A percentile compares a stretch with the other conserved stretches of the same genome.
Evolutionary conservation across 1,284 basidiomycete genomes (phyloP).

Genomic region (Boletus mariae): DNA sequence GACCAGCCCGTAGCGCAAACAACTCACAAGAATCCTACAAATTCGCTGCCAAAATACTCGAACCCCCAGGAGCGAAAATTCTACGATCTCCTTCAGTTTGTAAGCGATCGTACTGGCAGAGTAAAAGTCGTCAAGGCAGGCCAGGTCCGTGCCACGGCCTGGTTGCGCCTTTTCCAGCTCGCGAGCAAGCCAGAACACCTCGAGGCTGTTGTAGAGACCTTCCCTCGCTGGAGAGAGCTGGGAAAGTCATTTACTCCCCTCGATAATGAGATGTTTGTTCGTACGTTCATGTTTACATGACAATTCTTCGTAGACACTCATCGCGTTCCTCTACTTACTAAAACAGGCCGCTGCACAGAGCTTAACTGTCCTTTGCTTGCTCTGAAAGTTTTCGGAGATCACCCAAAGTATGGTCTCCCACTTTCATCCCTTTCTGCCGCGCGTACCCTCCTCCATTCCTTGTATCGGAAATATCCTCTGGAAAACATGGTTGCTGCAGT

Average conservation of each 20-base stretch:
- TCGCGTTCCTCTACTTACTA: background rate
- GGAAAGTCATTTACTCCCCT: conserved; percentile 38
- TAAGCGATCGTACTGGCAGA: conserved; percentile 29
- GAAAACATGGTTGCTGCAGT: conserved; percentile 46
- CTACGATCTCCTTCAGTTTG: conserved; percentile 23
- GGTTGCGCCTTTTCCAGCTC: conserved; percentile 48
- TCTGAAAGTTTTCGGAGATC: conserved; percentile 57
- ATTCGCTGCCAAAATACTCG: background rate
- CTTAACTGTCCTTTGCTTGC: conserved; percentile 53
- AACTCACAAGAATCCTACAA: background rate
- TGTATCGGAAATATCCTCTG: conserved; percentile 46
- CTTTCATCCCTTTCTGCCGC: conserved; percentile 50
- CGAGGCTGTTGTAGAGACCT: conserved; percentile 39
- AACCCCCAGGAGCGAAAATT: conserved; percentile 24
- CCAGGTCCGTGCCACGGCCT: conserved; percentile 33
- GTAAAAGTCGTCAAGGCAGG: conserved; percentile 28
- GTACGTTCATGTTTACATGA: conserved; percentile 37
- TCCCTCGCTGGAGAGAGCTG: conserved; percentile 47
- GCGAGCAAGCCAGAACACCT: conserved; percentile 47
- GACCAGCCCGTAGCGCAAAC: conserved; percentile 3
- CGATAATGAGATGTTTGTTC: conserved; percentile 44
- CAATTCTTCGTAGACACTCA: background rate
- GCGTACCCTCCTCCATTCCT: conserved; percentile 49
- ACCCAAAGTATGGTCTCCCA: conserved; percentile 54
- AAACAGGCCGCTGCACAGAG: conserved; percentile 58